Base-by-base conservation (phyloP, 192 early-diverging fungal genomes). In the Coemansia sp. region DNA sequence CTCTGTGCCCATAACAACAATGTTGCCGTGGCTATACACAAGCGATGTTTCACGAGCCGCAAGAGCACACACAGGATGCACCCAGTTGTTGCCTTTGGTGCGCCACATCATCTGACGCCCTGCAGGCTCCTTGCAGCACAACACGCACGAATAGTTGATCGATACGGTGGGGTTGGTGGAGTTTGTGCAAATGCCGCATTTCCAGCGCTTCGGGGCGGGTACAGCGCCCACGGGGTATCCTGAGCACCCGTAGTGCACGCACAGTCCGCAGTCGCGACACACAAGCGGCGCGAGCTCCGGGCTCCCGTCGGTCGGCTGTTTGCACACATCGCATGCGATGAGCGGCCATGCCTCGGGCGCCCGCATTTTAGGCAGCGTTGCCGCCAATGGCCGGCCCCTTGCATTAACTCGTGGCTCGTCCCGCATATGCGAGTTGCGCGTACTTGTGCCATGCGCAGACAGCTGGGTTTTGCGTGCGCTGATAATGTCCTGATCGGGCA, bases 21-120 rank as follows among this genome's bases (percentile, higher is more conserved):
- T 52, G 48, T 73, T 72, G 15, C 71, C 64, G 58, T 76, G 66
- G 24, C 54, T 60, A 12, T 56, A 73, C 37, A 38, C 19, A 2
- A 88, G 84, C 15, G 67, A 69, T 19, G 81, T 64, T 49, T 89
- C 86, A 10, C 80, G 80, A 37, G 86, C 75, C 43, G 83, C 83
- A 27, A 84, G 67, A 2, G 89, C 85, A 56, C 91, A 92, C 12
- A 84, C 67, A 5, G 90, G 76, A 69, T 92, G 91, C 2, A 82
- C 89, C 91, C 91, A 92, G 61, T 89, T 89, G 65, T 88, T 87
- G 2, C 86, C 88, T n/a, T 82, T 81, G 2, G 91, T 91, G 17
- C 75, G 81, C 66, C 89, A 90, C 57, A 91, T 73, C 10, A 89
- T 27, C 63, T 63, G 75, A 24, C 63, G 70, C 5, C 37, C 39